Base-by-base conservation (phyloP, 2,329 filamentous ascomycete genomes). In the Grosmannia serpens region DNA sequence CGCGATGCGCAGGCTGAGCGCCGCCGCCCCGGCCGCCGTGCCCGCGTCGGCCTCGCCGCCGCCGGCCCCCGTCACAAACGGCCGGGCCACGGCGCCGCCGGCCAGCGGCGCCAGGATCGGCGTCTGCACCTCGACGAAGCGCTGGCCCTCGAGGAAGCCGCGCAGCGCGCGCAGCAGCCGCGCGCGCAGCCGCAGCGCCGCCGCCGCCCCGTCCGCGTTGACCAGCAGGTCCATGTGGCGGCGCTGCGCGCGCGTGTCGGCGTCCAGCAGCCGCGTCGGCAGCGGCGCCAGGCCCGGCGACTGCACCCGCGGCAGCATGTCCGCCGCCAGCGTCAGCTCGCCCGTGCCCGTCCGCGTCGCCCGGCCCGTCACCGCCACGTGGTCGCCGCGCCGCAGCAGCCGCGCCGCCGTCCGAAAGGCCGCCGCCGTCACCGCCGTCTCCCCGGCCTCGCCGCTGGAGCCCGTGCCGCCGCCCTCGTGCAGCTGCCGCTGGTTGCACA, bases 151-250 rank as follows among this genome's bases (percentile, higher is more conserved):
- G 58, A 97, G 83, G 69, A 87, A 89, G 56, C 83, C 79, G 41
- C 90, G 84, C 63, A 97, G 78, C 63, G 83, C 81, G 60, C 85
- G 84, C 62, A 90, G 85, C 60, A 97, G 82, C 44, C 83, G 75
- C 0, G 90, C 85, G 41, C 92, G 85, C 27, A 94, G 77, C 35
- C 85, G 81, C 55, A 97, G 74, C 1, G 59, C 60, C 13, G 85
- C 60, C 8, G 85, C 83, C 15, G 84, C 76, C 2, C 84, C 79
- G 46, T 80, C 74, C 38, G 77, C 79, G 69, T 92, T 88, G 59
- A 92, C 85, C 33, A 96, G 80, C 71, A 95, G 83, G 70, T 96
- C 89, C 46, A 96, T 80, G 73, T 97, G 91, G 26, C 90, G 89
- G 64, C 87, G 84, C 62, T 87, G 83, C 46, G 87, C 85, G 63